Conservation (phyloP, 2,329 filamentous ascomycete species). For the Phialophora macrospora region DNA sequence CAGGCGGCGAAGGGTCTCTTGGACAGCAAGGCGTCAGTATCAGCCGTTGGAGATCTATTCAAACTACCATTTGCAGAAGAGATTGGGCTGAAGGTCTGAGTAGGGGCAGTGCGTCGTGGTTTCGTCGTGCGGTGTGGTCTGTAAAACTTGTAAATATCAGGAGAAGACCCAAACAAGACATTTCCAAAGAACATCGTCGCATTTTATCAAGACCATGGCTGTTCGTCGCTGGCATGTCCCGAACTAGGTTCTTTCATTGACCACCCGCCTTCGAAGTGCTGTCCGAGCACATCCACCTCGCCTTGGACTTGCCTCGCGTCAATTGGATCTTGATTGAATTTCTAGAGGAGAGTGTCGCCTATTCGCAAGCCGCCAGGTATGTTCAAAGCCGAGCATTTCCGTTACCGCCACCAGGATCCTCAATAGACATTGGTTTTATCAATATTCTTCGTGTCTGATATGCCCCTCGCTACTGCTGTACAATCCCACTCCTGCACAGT, state of each 20-base stretch:
- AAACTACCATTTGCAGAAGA: slow-evolving; percentile 92
- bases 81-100: slow-evolving; percentile 90
- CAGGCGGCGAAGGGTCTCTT: slow-evolving; percentile 88
- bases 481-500: too few species aligned
- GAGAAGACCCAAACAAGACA: slow-evolving; percentile 1
- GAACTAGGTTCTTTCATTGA: background rate
- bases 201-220: background rate
- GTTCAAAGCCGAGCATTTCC: too few species aligned
- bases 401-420: too few species aligned
- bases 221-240: background rate
- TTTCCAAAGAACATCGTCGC: background rate
- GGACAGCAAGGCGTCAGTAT: slow-evolving; percentile 85
- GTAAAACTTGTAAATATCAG: slow-evolving; percentile 11
- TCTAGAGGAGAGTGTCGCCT: too few species aligned
- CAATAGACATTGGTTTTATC: too few species aligned
- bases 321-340: too few species aligned
- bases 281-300: too few species aligned
- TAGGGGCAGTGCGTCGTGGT: background rate
- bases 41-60: slow-evolving; percentile 88
- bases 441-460: too few species aligned
- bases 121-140: background rate
- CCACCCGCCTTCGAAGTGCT: too few species aligned
- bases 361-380: too few species aligned
- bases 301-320: too few species aligned
- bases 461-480: too few species aligned